Conservation (phyloP, 148 eudicot species). For the Polygonum aviculare region DNA sequence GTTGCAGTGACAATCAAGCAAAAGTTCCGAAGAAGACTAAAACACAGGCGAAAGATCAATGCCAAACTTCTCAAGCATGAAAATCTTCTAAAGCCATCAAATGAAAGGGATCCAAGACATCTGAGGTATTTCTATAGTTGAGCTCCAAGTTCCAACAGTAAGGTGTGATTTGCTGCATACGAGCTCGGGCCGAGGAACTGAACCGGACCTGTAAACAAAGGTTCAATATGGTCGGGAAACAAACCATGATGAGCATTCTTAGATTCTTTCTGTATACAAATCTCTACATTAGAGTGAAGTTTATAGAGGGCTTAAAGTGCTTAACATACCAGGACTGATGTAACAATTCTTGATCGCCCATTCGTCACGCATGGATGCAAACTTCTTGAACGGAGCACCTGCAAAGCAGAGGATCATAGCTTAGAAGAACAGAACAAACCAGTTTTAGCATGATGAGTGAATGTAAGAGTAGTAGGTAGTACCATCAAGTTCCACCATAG, state of each 20-base stretch:
- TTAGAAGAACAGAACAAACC: neutral
- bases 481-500: slow-evolving; percentile 99
- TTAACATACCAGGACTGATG: slow-evolving; percentile 75
- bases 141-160: slow-evolving; percentile 69
- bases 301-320: neutral
- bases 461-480: neutral
- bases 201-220: slow-evolving; percentile 54
- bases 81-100: neutral
- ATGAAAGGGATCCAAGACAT: neutral
- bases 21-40: neutral
- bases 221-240: neutral
- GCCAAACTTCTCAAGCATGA: neutral
- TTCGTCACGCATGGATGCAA: slow-evolving; percentile 80
- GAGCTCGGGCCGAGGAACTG: slow-evolving; percentile 75
- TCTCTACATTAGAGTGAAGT: neutral
- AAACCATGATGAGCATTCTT: neutral
- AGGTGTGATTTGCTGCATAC: slow-evolving; percentile 56
- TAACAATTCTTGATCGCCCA: slow-evolving; percentile 90
- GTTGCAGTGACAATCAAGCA: neutral
- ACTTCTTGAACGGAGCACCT: slow-evolving; percentile 96
- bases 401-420: slow-evolving; percentile 13
- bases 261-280: neutral
- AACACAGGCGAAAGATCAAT: neutral
- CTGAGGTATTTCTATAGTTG: slow-evolving; percentile 14
- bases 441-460: neutral